Percentiles rank a stretch among this genome's conserved stretches.
phyloP scores from a whole-genome alignment of 768 basidiomycete genomes.

The Hebeloma cylindrosporum region DNA sequence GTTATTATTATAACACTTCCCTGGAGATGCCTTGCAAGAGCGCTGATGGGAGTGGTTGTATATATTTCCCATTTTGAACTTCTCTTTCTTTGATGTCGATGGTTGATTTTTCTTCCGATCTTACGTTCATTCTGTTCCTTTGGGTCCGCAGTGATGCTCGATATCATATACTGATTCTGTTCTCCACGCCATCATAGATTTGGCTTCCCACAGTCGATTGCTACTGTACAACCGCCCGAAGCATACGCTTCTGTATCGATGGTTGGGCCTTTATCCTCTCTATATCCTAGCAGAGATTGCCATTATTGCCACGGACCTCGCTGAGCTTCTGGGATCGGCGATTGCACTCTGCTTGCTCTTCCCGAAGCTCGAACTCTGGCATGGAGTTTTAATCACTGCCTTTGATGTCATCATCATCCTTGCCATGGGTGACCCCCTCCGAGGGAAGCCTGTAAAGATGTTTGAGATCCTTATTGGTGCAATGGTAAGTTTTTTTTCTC shows the following conservation, averaged over 20 bases:
- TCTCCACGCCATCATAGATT: constrained; percentile 31
- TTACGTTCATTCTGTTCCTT: neutral
- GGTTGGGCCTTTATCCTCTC: constrained; percentile 63
- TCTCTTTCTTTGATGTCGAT: neutral
- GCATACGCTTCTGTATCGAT: constrained; percentile 55
- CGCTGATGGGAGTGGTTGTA: neutral
- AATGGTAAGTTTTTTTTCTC: constrained; percentile 43
- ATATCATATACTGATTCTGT: constrained; percentile 9
- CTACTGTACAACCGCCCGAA: constrained; percentile 64
- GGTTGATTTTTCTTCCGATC: constrained; percentile 1
- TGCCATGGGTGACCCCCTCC: constrained; percentile 66
- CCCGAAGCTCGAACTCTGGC: constrained; percentile 67
- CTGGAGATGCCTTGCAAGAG: neutral
- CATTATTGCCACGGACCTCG: constrained; percentile 76
- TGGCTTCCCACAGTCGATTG: constrained; percentile 60
- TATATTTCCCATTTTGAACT: constrained; percentile 4
- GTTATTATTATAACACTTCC: too few species aligned
- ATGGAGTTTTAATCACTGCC: constrained; percentile 66
- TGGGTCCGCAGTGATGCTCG: constrained; percentile 11
- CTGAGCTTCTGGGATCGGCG: constrained; percentile 80
- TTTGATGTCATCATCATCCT: constrained; percentile 72
- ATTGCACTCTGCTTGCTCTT: constrained; percentile 79
- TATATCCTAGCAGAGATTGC: constrained; percentile 67
- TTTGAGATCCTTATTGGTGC: constrained; percentile 67
- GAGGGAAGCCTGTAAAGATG: constrained; percentile 60